These are phyloP conservation scores for Helminthosporium solani DNA, from an alignment of 2,329 filamentous ascomycete genomes.

Conservation along the genomic window DNA sequence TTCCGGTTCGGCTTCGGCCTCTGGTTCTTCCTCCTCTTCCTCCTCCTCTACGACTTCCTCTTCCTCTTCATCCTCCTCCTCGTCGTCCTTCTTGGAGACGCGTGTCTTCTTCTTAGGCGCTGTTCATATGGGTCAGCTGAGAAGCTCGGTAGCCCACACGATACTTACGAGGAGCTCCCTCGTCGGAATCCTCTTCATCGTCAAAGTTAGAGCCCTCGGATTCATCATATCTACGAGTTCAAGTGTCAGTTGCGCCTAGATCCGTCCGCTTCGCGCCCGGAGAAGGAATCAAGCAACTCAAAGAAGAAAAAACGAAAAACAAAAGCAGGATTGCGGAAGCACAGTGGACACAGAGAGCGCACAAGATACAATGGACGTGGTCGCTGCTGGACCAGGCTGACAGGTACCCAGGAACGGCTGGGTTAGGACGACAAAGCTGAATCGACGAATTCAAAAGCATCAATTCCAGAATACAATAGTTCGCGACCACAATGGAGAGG, in stretches of 20 bases:
- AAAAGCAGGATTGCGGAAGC: background rate
- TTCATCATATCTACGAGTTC: slow-evolving; percentile 35
- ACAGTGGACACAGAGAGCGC: slow-evolving; percentile 3
- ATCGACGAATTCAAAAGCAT: slow-evolving; percentile 8
- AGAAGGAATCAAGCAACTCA: slow-evolving; percentile 1
- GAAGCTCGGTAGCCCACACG: background rate
- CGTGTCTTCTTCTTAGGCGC: slow-evolving; percentile 41
- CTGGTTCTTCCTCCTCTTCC: slow-evolving; percentile 26
- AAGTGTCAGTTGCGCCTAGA: slow-evolving; percentile 19
- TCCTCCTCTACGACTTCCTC: slow-evolving; percentile 34
- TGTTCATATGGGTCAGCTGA: slow-evolving; percentile 9
- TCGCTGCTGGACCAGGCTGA: slow-evolving; percentile 15
- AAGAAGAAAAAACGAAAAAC: slow-evolving; percentile 2
- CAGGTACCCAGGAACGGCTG: slow-evolving; percentile 5
- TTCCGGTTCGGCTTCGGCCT: slow-evolving; percentile 28
- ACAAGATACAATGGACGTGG: slow-evolving; percentile 1
- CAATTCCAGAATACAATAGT: slow-evolving; percentile 10
- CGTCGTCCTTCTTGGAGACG: slow-evolving; percentile 31
- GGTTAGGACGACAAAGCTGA: slow-evolving; percentile 20
- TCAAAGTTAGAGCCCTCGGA: slow-evolving; percentile 41
- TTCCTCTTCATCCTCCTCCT: slow-evolving; percentile 32
- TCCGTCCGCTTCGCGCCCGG: too few species aligned
- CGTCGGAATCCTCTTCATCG: slow-evolving; percentile 38
- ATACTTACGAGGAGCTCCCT: slow-evolving; percentile 38
- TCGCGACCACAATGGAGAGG: slow-evolving; percentile 23